Conservation (phyloP, 1,139 yeast genomes). For the Suhomyces coccinellae region DNA sequence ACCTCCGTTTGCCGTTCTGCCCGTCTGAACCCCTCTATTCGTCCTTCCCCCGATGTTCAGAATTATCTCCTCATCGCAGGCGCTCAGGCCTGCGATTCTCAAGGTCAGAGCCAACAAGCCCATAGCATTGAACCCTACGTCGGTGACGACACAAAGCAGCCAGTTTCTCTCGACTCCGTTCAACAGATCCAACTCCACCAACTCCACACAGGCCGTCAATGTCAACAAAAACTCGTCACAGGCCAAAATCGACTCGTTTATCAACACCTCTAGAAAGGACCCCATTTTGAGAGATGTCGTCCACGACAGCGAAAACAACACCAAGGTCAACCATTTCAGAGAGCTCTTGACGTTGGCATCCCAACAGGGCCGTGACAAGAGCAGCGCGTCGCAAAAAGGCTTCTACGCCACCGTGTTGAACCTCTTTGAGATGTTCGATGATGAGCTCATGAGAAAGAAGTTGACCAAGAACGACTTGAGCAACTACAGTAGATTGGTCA, state of each 20-base stretch:
- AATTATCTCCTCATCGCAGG: conserved; percentile 36
- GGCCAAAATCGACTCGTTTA: conserved; percentile 18
- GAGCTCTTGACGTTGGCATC: conserved; percentile 28
- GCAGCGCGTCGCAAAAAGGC: conserved; percentile 21
- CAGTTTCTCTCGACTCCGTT: conserved; percentile 11
- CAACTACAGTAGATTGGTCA: conserved; percentile 29
- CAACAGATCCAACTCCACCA: conserved; percentile 22
- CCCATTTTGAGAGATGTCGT: conserved; percentile 24
- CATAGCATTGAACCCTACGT: conserved; percentile 12
- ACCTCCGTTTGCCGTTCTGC: background rate
- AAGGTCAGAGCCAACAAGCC: conserved; percentile 39
- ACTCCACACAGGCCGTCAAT: conserved; percentile 9
- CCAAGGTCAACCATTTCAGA: conserved; percentile 30
- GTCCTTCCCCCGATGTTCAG: conserved; percentile 36
- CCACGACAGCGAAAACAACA: conserved; percentile 21
- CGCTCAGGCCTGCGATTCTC: conserved; percentile 41
- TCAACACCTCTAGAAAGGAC: conserved; percentile 23
- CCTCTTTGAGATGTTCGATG: conserved; percentile 28
- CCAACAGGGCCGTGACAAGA: conserved; percentile 18
- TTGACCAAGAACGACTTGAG: conserved; percentile 30
- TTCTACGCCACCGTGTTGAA: conserved; percentile 25
- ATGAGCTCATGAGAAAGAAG: conserved; percentile 26
- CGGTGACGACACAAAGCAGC: background rate
- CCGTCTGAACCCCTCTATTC: background rate
- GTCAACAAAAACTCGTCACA: conserved; percentile 9